Conservation (phyloP, 257 asterid species). For the Solanum paucissectum region DNA sequence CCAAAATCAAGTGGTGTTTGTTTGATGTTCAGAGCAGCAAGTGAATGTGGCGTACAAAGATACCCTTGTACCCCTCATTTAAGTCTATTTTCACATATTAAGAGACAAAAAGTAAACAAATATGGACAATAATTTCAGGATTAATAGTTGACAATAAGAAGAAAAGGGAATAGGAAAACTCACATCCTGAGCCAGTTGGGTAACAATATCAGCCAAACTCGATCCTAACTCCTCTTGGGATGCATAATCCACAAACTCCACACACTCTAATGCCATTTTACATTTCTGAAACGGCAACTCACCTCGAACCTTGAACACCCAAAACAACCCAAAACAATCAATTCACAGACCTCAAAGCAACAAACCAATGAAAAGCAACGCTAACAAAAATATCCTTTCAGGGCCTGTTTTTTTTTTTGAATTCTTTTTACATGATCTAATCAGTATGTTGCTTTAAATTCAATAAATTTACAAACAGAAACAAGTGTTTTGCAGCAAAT, state of each 20-base stretch:
- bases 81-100: neutral
- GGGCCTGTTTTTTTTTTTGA: neutral
- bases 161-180: constrained; percentile 17
- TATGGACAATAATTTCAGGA: neutral
- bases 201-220: constrained; percentile 82
- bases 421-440: neutral
- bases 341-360: neutral
- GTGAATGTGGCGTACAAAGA: neutral
- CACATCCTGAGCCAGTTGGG: constrained; percentile 96
- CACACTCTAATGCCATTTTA: constrained; percentile 80
- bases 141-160: neutral
- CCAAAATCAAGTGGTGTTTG: neutral
- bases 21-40: neutral
- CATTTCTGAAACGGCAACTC: constrained; percentile 86
- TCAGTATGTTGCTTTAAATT: neutral
- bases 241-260: constrained; percentile 58
- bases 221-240: constrained; percentile 84
- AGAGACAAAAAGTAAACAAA: neutral
- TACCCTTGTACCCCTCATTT: neutral
- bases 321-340: constrained; percentile 12
- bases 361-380: neutral
- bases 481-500: neutral
- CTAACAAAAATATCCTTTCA: neutral
- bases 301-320: constrained; percentile 62
- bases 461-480: neutral